Base-by-base conservation (phyloP, 1,284 basidiomycete genomes). In the Irpex sp. region DNA sequence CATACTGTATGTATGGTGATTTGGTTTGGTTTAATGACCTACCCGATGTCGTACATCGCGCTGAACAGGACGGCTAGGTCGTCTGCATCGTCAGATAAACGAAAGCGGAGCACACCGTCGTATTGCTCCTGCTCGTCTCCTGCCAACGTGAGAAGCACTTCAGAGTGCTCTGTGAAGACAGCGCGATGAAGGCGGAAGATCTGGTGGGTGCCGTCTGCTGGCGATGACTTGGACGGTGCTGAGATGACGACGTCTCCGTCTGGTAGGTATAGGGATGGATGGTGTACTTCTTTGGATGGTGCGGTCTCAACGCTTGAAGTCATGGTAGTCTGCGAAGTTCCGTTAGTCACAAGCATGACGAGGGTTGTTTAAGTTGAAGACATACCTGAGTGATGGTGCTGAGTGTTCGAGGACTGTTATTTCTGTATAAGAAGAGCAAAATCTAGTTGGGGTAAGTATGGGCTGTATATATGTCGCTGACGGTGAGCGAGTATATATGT, bases 231-330 rank as follows among this genome's bases (percentile, higher is more conserved):
- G 0, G 8, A n/a, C 8, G 47, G 17, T 4, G 61, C 55, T 6
- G 21, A 17, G 8, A 62, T 17, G 19, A 58, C 61, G 4, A 62
- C 17, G 36, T 62, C 61, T 13, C 61, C 61, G 17, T 62, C 56
- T 7, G 21, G 37, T 19, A 57, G 37, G 55, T 62, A 62, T 9
- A 58, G 52, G 3, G 17, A 26, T 9, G 48, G 21, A n/a, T 60
- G 59, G 2, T 31, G 11, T 47, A 15, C 1, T 47, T 47, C 44
- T 17, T 3, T 34, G 3, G 5, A 34, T 34, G 31, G 31, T 34
- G 6, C 3, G 5, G 31, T 34, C 31, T 34, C 31, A 34, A 5
- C 5, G 31, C 1, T 6, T 6, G 1, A 5, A 1, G 31, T 5
- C 31, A 34, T 34, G 5, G 31, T 26, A 26, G 26, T 26, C 26